Percentiles rank a stretch among this genome's conserved stretches.
Conservation (phyloP, 129 eudicot species). For the Heracleum sosnowskyi region DNA sequence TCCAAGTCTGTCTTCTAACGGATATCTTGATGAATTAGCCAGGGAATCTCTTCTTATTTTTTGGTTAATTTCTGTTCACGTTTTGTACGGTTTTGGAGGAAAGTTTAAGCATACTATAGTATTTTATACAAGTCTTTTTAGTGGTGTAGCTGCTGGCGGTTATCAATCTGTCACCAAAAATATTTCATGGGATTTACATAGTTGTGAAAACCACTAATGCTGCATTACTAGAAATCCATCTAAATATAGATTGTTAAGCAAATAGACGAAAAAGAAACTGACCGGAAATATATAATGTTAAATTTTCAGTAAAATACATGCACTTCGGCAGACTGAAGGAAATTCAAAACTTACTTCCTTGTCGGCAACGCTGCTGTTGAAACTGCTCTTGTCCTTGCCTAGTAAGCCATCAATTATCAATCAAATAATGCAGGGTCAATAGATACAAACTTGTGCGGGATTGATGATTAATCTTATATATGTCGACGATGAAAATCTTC, state of each 20-base stretch:
- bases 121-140: not conserved
- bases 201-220: not conserved
- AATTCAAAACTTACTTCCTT: slow-evolving; percentile 52
- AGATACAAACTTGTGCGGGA: not conserved
- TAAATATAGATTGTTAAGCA: not conserved
- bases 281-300: not conserved
- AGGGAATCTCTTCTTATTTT: not conserved
- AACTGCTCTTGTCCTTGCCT: slow-evolving; percentile 74
- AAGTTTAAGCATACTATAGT: not conserved
- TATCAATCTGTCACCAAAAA: not conserved
- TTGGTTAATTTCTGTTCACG: no score
- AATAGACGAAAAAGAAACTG: not conserved
- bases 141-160: not conserved
- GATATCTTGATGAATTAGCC: not conserved
- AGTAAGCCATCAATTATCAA: slow-evolving; percentile 8
- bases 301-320: slow-evolving; percentile 9
- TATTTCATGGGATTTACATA: not conserved
- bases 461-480: not conserved
- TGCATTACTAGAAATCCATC: not conserved
- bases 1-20: not conserved
- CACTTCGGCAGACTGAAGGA: slow-evolving; percentile 5
- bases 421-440: not conserved
- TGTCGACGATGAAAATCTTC: not conserved
- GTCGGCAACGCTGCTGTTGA: slow-evolving; percentile 88
- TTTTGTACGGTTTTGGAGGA: not conserved